Percentiles rank a stretch among this genome's conserved stretches.
phyloP scores from a whole-genome alignment of 2,329 filamentous ascomycete genomes.

The Ceratocystis eucalypticola region DNA sequence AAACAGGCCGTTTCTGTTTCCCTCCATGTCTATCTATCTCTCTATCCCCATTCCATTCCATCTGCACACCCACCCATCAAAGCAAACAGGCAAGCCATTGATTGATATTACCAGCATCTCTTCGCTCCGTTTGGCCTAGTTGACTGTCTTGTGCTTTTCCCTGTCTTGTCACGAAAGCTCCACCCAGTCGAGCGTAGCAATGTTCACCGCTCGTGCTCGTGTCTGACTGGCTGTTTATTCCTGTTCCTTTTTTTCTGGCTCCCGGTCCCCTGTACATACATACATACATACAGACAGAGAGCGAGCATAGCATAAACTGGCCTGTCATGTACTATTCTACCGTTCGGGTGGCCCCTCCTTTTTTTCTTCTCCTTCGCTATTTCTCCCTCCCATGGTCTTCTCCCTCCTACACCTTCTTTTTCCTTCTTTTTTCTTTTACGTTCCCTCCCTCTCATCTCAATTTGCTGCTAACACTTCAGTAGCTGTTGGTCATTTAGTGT shows the following conservation, averaged over 20 bases:
- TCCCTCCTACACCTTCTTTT: not conserved
- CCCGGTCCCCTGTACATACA: not conserved
- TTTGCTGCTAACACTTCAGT: not conserved
- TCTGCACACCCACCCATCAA: not conserved
- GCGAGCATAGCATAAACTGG: not conserved
- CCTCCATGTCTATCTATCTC: not conserved
- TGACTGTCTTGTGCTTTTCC: not conserved
- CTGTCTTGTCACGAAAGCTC: not conserved
- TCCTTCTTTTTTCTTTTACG: not conserved
- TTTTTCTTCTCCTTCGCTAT: not conserved
- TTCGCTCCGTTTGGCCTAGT: not conserved
- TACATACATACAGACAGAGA: not conserved
- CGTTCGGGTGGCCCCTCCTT: constrained; percentile 2
- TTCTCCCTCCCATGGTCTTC: not conserved
- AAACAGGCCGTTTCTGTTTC: not conserved
- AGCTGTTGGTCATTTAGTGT: constrained; percentile 1
- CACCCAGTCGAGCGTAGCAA: not conserved
- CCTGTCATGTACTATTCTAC: not conserved
- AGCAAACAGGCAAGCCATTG: not conserved
- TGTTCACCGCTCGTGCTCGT: constrained; percentile 5
- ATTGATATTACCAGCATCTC: not conserved
- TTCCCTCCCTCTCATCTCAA: not conserved
- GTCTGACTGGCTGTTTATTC: constrained; percentile 6
- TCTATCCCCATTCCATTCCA: not conserved
- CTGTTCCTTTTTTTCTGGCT: constrained; percentile 1